phyloP scores from a whole-genome alignment of 2,329 filamentous ascomycete genomes.

The Parasarocladium wereldwijsianum region DNA sequence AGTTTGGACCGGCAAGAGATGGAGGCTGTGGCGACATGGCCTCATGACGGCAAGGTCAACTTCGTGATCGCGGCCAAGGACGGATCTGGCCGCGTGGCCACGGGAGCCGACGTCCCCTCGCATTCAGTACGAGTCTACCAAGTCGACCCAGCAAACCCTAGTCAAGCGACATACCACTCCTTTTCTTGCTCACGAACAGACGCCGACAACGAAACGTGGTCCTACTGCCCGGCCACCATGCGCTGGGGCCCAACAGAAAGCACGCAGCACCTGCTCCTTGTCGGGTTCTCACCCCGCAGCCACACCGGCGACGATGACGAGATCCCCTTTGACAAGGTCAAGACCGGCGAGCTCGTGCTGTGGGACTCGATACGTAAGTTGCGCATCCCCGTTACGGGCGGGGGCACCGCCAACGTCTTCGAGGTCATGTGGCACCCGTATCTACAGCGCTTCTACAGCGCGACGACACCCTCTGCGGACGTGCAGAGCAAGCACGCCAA shows the following conservation, averaged over 20 bases:
- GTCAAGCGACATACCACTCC: constrained; percentile 19
- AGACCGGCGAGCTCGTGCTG: constrained; percentile 44
- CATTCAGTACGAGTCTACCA: constrained; percentile 44
- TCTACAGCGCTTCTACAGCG: constrained; percentile 37
- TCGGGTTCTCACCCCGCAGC: constrained; percentile 48
- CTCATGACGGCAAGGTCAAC: constrained; percentile 43
- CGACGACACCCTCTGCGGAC: constrained; percentile 37
- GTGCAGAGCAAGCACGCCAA: constrained; percentile 25
- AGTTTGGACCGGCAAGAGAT: constrained; percentile 22
- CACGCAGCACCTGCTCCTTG: constrained; percentile 37
- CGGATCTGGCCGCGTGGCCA: constrained; percentile 35
- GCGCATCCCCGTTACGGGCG: constrained; percentile 32
- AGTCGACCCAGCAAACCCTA: constrained; percentile 21
- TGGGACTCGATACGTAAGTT: constrained; percentile 35
- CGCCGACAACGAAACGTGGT: constrained; percentile 33
- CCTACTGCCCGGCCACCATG: constrained; percentile 47
- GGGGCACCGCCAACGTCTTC: constrained; percentile 45
- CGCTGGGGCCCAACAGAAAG: constrained; percentile 38
- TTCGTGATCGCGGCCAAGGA: constrained; percentile 42
- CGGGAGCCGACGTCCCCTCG: constrained; percentile 38
- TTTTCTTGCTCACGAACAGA: constrained; percentile 27
- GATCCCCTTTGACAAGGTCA: constrained; percentile 42
- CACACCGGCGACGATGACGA: constrained; percentile 33
- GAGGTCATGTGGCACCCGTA: constrained; percentile 49
- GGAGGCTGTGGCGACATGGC: constrained; percentile 31